Percentiles rank a stretch among this genome's conserved stretches.
phyloP scores from a whole-genome alignment of 805 yeast species.

The Lipomyces kockii region DNA sequence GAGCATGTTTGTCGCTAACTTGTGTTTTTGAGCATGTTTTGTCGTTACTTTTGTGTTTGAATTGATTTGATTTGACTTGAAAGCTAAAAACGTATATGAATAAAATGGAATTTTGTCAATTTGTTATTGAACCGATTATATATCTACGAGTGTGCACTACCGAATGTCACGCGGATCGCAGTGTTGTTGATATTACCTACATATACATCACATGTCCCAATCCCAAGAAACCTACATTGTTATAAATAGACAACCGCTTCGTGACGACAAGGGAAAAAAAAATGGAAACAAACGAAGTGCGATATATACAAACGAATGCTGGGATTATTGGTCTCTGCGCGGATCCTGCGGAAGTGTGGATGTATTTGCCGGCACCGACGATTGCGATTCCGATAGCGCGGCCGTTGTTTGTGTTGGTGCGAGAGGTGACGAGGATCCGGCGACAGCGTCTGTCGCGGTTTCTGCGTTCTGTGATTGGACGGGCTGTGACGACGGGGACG shows the following conservation, averaged over 20 bases:
- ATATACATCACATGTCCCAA: not conserved
- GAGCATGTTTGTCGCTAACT: not conserved
- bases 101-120: not conserved
- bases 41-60: not conserved
- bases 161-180: not conserved
- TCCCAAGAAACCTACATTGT: not conserved
- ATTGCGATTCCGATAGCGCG: not conserved
- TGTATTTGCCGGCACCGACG: not conserved
- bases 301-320: not conserved
- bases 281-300: not conserved
- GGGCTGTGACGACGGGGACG: not conserved
- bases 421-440: not conserved
- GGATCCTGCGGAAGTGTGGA: not conserved
- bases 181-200: too few species aligned
- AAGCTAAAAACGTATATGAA: not conserved
- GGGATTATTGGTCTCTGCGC: not conserved
- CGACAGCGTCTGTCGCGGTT: not conserved
- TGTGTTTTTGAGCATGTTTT: not conserved
- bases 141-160: not conserved
- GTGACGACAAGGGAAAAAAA: too few species aligned
- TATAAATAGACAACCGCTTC: too few species aligned
- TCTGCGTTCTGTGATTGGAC: not conserved
- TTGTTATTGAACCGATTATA: too few species aligned
- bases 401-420: not conserved
- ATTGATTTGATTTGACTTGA: not conserved